Evolutionary conservation across 2,329 filamentous ascomycete species (phyloP).

Genomic region (Dactylella cylindrospora): DNA sequence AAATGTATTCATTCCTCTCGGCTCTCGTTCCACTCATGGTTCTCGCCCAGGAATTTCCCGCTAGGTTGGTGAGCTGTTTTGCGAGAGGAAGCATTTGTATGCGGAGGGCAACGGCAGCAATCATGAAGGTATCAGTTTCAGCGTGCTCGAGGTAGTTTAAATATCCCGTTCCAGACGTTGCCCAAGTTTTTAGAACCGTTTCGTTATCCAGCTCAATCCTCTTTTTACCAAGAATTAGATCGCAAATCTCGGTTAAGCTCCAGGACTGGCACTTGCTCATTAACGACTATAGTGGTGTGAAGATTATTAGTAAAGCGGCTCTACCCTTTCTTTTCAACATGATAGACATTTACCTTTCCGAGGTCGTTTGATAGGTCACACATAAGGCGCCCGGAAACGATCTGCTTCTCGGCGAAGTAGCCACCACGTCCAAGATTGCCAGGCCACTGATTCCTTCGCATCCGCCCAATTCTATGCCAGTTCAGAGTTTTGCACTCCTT

Average conservation of each 20-base stretch:
- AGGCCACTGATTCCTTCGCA: conserved; percentile 84
- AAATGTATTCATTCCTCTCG: conserved; percentile 98
- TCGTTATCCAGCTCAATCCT: conserved; percentile 89
- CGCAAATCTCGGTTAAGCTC: conserved; percentile 97
- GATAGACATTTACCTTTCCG: conserved; percentile 76
- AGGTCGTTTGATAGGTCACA: conserved; percentile 96
- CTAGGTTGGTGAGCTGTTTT: conserved; percentile 92
- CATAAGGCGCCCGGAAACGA: conserved; percentile 83
- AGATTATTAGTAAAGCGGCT: conserved; percentile 49
- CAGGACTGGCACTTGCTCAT: conserved; percentile 98
- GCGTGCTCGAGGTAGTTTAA: conserved; percentile 93
- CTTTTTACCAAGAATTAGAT: conserved; percentile 75
- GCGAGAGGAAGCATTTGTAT: conserved; percentile 91
- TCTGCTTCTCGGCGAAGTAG: conserved; percentile 88
- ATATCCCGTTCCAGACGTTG: conserved; percentile 75
- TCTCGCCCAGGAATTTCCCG: conserved; percentile 96
- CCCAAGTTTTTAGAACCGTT: conserved; percentile 81
- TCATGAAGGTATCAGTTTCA: conserved; percentile 93
- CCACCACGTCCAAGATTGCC: conserved; percentile 82
- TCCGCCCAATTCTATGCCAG: conserved; percentile 88
- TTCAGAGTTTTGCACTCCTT: conserved; percentile 87
- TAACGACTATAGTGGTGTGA: conserved; percentile 61
- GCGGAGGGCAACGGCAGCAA: conserved; percentile 82
- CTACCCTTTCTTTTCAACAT: no score
- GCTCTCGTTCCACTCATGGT: conserved; percentile 93